Base-by-base conservation (phyloP, 495 filamentous ascomycete genomes). In the Xylaria acuta region DNA sequence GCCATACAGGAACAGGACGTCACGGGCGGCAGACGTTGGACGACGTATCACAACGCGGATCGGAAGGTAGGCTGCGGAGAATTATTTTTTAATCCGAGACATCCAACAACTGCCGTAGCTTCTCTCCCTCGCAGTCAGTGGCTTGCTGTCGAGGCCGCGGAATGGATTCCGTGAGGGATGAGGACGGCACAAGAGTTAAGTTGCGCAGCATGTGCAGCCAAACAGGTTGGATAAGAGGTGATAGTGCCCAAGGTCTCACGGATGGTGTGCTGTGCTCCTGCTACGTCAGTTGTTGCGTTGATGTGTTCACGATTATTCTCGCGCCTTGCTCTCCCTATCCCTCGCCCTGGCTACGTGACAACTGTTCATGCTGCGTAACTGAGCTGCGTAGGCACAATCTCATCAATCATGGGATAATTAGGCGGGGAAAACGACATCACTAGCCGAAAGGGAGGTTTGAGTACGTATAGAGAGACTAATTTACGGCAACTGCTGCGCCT, bases 1-100 rank as follows among this genome's bases (percentile, higher is more conserved):
- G 34, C 22, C 16, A 45, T 58, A 51, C 51, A 43, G 16, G 16
- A 63, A 43, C 58, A 63, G 22, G 40, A 63, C 22, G 53, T 20
- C 43, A 70, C n/a, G n/a, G 30, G 18, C n/a, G 34, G 58, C 27
- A 51, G 68, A 54, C 22, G 67, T 34, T 41, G 45, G 60, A 45
- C 69, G 43, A 71, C 47, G 41, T 70, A 16, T 14, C 68, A 70
- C 68, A 30, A 54, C 58, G 43, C 36, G 45, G 63, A 56, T 38
- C 67, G 67, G 53, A 62, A 69, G 67, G 68, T 41, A 32, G 45
- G 16, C 58, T 64, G 32, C 41, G 58, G 68, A 70, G 58, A 70
- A 63, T 70, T 53, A 27, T 40, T 49, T 30, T 38, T 36, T 12
- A 20, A 38, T 60, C 58, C 34, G 58, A 60, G 32, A 60, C 58